phyloP scores from a whole-genome alignment of 768 basidiomycete genomes.

The Rhizopogon vesiculosus region DNA sequence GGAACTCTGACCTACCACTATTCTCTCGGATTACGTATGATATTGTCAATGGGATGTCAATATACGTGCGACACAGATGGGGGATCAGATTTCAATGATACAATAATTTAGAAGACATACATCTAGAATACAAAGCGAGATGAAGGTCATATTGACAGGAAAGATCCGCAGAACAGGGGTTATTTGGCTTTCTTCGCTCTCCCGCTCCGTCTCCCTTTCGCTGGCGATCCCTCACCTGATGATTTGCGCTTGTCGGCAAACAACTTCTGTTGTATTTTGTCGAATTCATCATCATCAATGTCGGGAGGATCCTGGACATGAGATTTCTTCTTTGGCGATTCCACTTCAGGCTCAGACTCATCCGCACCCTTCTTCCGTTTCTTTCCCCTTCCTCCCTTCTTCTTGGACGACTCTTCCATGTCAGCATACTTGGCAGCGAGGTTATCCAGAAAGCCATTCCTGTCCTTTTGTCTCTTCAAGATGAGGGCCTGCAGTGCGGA shows the following conservation, averaged over 20 bases:
- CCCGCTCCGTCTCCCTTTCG: constrained; percentile 23
- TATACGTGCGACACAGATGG: too few relatives aligned
- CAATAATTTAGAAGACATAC: background rate
- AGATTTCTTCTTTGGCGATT: constrained; percentile 49
- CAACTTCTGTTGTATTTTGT: constrained; percentile 52
- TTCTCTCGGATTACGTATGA: too few relatives aligned
- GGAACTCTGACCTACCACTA: background rate
- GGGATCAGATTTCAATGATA: background rate
- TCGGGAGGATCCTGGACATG: constrained; percentile 43
- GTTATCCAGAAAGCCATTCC: constrained; percentile 68
- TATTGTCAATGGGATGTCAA: too few relatives aligned
- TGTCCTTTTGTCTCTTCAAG: constrained; percentile 65
- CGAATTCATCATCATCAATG: constrained; percentile 64
- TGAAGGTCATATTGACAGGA: background rate
- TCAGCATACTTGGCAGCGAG: constrained; percentile 73
- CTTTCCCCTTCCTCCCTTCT: constrained; percentile 44
- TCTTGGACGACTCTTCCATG: constrained; percentile 31
- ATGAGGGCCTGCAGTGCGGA: constrained; percentile 80
- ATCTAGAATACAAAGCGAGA: background rate
- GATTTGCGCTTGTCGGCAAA: constrained; percentile 41
- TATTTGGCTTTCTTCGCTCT: constrained; percentile 34
- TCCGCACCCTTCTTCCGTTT: constrained; percentile 42
- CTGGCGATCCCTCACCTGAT: constrained; percentile 14
- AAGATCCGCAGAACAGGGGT: background rate
- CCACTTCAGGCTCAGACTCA: constrained; percentile 29